A percentile compares a stretch with the other conserved stretches of the same genome.
phyloP scores from a whole-genome alignment of 129 eudicot genomes.

The Escallonia herrerae region DNA sequence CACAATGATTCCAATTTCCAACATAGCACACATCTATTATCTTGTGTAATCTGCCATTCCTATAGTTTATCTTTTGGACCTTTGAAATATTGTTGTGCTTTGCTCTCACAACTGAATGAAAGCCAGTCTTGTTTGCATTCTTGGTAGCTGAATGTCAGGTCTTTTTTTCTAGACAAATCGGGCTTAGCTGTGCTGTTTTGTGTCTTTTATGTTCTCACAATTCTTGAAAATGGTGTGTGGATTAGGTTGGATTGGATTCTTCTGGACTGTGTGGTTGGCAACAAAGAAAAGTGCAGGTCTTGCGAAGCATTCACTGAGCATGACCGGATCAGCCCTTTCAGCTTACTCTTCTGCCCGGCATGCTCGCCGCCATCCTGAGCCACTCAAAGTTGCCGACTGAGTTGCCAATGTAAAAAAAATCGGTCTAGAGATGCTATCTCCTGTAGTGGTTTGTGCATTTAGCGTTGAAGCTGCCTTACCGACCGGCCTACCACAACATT shows the following conservation, averaged over 20 bases:
- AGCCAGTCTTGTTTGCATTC: no score
- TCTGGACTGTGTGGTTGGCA: slow-evolving; percentile 59
- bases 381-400: slow-evolving; percentile 3
- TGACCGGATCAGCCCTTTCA: slow-evolving; percentile 54
- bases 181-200: no score
- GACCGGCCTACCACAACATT: no score
- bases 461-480: neutral
- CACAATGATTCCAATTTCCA: no score
- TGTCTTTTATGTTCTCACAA: neutral
- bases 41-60: no score
- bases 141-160: no score
- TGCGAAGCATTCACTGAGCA: slow-evolving; percentile 42
- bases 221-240: neutral
- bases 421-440: slow-evolving; percentile 1
- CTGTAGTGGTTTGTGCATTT: neutral
- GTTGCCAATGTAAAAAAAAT: neutral
- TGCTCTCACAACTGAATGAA: no score
- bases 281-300: slow-evolving; percentile 42
- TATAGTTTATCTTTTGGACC: no score
- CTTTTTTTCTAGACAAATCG: no score
- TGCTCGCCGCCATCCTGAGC: slow-evolving; percentile 7
- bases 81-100: no score
- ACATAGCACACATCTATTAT: no score
- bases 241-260: slow-evolving; percentile 84
- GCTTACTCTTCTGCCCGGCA: slow-evolving; percentile 37